These are phyloP conservation scores for Acacia acuminata DNA, from an alignment of 306 rosid genomes.

Conservation along the genomic window DNA sequence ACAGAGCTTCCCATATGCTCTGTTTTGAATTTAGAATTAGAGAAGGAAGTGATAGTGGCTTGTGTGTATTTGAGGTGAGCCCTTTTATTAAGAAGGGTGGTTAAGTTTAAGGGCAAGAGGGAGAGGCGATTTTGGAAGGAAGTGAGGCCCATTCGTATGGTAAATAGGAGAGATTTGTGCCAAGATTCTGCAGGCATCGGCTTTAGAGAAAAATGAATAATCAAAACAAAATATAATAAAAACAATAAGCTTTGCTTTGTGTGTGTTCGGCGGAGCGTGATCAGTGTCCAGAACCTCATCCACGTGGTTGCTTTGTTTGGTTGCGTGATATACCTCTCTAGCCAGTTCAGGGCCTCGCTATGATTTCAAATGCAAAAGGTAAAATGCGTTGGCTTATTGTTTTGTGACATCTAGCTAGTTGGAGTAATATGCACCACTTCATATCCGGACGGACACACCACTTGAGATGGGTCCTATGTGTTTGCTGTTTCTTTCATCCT, in stretches of 20 bases:
- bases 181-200: slow-evolving; percentile 68
- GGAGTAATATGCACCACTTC: slow-evolving; percentile 12
- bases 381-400: slow-evolving; percentile 17
- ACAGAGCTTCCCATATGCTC: slow-evolving; percentile 58
- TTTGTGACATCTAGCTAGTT: neutral
- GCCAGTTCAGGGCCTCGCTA: neutral
- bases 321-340: slow-evolving; percentile 17
- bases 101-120: no score
- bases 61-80: neutral
- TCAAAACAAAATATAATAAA: slow-evolving; percentile 54
- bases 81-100: neutral
- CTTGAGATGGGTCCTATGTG: neutral
- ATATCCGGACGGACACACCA: slow-evolving; percentile 21
- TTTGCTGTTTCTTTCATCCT: neutral
- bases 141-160: slow-evolving; percentile 24
- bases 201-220: slow-evolving; percentile 55
- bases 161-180: slow-evolving; percentile 72
- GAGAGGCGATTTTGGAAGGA: neutral
- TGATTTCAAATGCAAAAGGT: slow-evolving; percentile 21
- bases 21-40: neutral
- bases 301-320: slow-evolving; percentile 9
- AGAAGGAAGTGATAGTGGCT: neutral
- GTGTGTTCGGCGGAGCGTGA: slow-evolving; percentile 40
- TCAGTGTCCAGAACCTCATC: slow-evolving; percentile 2
- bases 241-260: slow-evolving; percentile 42